Percentiles rank a stretch among this genome's conserved stretches.
phyloP scores from a whole-genome alignment of 2,329 filamentous ascomycete genomes.

The Alternaria ventricosa region DNA sequence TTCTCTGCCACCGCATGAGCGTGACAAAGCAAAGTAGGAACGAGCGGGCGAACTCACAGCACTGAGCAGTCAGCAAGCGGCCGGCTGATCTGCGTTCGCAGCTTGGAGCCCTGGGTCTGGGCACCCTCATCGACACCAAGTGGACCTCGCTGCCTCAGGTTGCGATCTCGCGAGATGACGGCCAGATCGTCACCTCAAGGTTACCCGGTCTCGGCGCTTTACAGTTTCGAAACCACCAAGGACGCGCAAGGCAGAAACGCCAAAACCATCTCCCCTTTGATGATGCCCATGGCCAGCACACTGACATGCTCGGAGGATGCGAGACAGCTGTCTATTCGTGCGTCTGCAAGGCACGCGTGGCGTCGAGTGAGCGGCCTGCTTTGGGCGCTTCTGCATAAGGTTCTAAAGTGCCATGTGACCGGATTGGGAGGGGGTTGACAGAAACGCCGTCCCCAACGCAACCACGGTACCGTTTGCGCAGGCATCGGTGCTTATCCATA shows the following conservation, averaged over 20 bases:
- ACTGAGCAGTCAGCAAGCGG: not conserved
- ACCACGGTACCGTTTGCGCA: constrained; percentile 11
- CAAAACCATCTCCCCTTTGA: not conserved
- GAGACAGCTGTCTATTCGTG: constrained; percentile 14
- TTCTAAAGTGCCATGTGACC: constrained; percentile 1
- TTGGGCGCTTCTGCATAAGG: constrained; percentile 6
- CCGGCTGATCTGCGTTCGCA: constrained; percentile 22
- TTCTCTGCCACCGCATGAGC: not conserved
- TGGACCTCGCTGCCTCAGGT: constrained; percentile 13
- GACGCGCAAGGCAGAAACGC: constrained; percentile 7
- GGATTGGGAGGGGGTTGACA: constrained; percentile 8
- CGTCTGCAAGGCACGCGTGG: constrained; percentile 15
- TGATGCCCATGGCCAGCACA: not conserved
- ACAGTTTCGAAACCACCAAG: constrained; percentile 19
- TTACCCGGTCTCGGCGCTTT: constrained; percentile 4
- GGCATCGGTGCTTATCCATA: constrained; percentile 8
- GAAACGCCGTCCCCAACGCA: constrained; percentile 6
- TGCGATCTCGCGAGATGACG: constrained; percentile 15
- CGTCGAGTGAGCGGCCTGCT: constrained; percentile 11
- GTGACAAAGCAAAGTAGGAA: constrained; percentile 1
- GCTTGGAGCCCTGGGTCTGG: constrained; percentile 1
- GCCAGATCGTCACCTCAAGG: constrained; percentile 2
- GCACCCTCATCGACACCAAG: constrained; percentile 8
- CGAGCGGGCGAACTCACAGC: not conserved
- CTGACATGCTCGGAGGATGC: not conserved